Percentiles rank a stretch among this genome's conserved stretches.
These are phyloP conservation scores for Flaveria robusta DNA, from an alignment of 129 eudicot species.

Conservation along the genomic window DNA sequence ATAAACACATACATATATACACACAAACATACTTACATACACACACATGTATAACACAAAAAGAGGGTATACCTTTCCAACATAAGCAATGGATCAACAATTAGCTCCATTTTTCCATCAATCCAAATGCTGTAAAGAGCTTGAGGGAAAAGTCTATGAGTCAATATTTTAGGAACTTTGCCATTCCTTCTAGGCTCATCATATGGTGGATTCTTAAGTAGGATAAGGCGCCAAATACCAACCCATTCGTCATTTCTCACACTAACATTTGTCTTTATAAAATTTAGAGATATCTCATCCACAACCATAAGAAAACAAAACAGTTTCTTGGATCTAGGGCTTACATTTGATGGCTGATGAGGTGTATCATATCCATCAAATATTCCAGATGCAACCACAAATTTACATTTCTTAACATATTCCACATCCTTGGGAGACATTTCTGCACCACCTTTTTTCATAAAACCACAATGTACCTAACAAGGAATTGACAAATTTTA, in stretches of 20 bases:
- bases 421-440: constrained; percentile 73
- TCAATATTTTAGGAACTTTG: constrained; percentile 90
- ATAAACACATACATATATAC: too few species aligned
- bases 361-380: constrained; percentile 97
- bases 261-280: constrained; percentile 70
- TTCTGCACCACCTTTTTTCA: constrained; percentile 80
- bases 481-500: background rate
- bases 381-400: constrained; percentile 95
- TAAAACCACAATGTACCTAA: constrained; percentile 98
- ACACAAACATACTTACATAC: background rate
- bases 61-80: constrained; percentile 69
- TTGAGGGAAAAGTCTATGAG: constrained; percentile 88
- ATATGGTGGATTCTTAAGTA: constrained; percentile 86
- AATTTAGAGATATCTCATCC: constrained; percentile 75
- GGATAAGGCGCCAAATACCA: constrained; percentile 89
- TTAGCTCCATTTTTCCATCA: constrained; percentile 98
- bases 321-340: constrained; percentile 65
- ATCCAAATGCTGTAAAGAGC: constrained; percentile 95
- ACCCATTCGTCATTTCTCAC: constrained; percentile 85
- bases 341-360: constrained; percentile 90
- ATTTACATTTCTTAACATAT: constrained; percentile 72
- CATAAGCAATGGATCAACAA: constrained; percentile 85
- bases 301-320: constrained; percentile 97
- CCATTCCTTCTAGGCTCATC: constrained; percentile 97
- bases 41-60: background rate